Percentiles rank a stretch among this genome's conserved stretches.
Conservation (phyloP, 306 rosid genomes). For the Spatholobus suberectus region DNA sequence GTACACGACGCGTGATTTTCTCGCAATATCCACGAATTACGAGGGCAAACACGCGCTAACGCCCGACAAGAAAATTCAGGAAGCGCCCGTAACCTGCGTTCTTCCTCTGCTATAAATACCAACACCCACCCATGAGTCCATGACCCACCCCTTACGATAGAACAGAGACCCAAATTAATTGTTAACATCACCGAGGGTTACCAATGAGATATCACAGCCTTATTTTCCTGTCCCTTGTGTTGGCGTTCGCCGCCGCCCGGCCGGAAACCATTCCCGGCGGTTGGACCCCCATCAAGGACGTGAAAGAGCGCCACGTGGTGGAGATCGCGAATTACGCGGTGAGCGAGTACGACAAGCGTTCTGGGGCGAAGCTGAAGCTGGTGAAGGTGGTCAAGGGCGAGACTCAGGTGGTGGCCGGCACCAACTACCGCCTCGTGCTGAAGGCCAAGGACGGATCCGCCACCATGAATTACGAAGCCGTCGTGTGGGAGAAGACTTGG, state of each 20-base stretch:
- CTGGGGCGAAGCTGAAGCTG: constrained; percentile 32
- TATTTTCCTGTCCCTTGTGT: constrained; percentile 26
- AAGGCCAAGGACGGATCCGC: constrained; percentile 26
- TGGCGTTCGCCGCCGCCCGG: neutral
- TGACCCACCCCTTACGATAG: neutral
- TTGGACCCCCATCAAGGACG: constrained; percentile 53
- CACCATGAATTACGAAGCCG: constrained; percentile 38
- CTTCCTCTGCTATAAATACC: neutral
- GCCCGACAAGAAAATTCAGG: neutral
- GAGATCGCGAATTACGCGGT: constrained; percentile 67
- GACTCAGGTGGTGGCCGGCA: constrained; percentile 60
- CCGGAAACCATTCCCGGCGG: neutral
- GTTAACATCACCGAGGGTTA: neutral
- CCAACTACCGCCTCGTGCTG: constrained; percentile 55
- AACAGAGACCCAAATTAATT: neutral
- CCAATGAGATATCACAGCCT: constrained; percentile 33
- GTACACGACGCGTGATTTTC: too few species aligned
- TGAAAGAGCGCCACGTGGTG: constrained; percentile 47
- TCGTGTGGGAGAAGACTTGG: constrained; percentile 53
- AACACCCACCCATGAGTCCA: neutral
- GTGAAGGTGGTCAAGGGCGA: constrained; percentile 47
- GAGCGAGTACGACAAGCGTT: constrained; percentile 50
- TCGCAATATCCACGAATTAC: too few species aligned
- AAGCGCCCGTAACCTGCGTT: neutral
- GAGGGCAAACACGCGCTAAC: too few species aligned